These are phyloP conservation scores for Agapanthus africanus DNA, from an alignment of 106 monocot species.

Conservation along the genomic window DNA sequence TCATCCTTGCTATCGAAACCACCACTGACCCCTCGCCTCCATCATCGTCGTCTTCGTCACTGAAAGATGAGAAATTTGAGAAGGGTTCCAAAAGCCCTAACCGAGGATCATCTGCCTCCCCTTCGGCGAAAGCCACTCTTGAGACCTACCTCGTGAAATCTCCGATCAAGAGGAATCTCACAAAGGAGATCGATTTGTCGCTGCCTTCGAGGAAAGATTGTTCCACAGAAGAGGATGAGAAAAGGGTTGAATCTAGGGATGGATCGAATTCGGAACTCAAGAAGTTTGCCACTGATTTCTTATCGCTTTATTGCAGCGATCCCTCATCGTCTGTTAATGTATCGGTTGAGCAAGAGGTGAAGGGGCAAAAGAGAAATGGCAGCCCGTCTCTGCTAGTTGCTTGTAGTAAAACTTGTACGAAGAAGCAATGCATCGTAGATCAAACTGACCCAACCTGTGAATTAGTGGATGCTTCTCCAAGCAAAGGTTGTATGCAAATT, in stretches of 20 bases:
- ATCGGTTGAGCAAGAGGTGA: conserved; percentile 13
- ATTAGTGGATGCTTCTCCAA: not conserved
- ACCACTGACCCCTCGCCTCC: no score
- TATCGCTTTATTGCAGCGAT: conserved; percentile 81
- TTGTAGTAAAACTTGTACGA: conserved; percentile 33
- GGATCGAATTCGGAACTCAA: conserved; percentile 37
- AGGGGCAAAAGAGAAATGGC: conserved; percentile 58
- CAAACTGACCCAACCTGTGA: no score
- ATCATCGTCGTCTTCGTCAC: no score
- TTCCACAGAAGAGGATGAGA: no score
- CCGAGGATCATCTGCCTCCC: conserved; percentile 48
- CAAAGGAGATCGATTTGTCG: conserved; percentile 24
- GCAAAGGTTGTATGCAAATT: not conserved
- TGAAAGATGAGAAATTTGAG: conserved; percentile 30
- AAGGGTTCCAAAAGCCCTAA: conserved; percentile 7
- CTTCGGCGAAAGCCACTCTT: conserved; percentile 19
- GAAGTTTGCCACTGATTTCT: conserved; percentile 76
- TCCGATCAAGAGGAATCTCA: conserved; percentile 44
- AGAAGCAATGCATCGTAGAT: conserved; percentile 38
- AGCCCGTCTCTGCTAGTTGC: conserved; percentile 44
- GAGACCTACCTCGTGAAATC: conserved; percentile 34
- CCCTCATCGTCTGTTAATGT: not conserved
- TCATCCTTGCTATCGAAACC: no score
- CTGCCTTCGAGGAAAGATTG: not conserved
- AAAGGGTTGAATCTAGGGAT: not conserved